Evolutionary conservation across 306 rosid species (phyloP), one percentile per base, ranked within the genome.

Genomic region (Hippophae tibetana): DNA sequence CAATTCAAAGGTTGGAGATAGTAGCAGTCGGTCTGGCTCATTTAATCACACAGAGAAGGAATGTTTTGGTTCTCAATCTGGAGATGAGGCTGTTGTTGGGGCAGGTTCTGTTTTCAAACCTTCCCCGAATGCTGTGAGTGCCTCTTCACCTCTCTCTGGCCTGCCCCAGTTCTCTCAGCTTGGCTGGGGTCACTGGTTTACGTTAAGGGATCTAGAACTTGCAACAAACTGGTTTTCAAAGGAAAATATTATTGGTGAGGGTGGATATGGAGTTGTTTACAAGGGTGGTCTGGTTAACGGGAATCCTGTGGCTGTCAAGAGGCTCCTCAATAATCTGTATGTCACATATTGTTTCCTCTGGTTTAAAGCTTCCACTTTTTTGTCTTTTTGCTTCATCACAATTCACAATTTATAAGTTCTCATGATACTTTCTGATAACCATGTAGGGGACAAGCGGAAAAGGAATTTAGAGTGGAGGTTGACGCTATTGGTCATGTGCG

Each of bases 121-220:
- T 69, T 86, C 87, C 70, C 70, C 76, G 7, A 74, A 71, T 71
- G 79, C 82, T 57, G 53, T 69, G 61, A 78, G 70, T 67, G 81
- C 84, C 27, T 77, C 85, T 5, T 85, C 96, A 7, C 94, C 97
- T 54, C 79, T 86, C 66, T 77, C 79, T 23, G 97, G 90, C 75
- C 77, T 90, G 60, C 95, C 95, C 0, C 94, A 90, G 42, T 86
- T 86, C 76, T 84, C 97, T 67, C 97, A 82, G 66, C 90, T 90
- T 54, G 97, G 97, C 63, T 90, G 94, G 95, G 97, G 97, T 67
- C 97, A 90, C 71, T 90, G 97, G 97, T 90, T 90, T 78, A 90
- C 95, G 42, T 62, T 90, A 54, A 72, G 97, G 66, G 97, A 90
- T 81, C 82, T 90, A 31, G 97, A 90, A 70, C 81, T 79, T 64